Conservation (phyloP, 371 early-diverging fungal species). For the Mucor circinelloides region DNA sequence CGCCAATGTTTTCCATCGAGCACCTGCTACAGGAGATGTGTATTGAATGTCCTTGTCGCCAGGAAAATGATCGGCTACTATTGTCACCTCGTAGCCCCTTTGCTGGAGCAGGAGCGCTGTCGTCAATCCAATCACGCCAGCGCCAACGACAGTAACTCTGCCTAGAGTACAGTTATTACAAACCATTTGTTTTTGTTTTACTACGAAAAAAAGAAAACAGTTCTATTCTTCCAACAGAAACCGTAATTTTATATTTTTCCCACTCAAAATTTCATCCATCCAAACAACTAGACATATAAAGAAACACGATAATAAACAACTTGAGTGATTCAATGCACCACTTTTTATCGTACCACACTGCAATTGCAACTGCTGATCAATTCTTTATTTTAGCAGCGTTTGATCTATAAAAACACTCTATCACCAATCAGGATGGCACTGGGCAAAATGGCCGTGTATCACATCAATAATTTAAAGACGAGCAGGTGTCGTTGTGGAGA, state of each 20-base stretch:
- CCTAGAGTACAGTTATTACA: background rate
- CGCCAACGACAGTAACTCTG: slow-evolving; percentile 62
- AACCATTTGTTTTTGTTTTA: background rate
- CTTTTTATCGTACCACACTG: background rate
- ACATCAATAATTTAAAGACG: background rate
- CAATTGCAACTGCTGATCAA: too few relatives aligned
- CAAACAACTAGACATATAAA: too few relatives aligned
- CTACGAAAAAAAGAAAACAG: background rate
- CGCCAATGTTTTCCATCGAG: slow-evolving; percentile 76
- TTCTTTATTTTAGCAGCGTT: too few relatives aligned
- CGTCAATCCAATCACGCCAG: slow-evolving; percentile 78
- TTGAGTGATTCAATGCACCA: background rate
- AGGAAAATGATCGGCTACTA: slow-evolving; percentile 63
- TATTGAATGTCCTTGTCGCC: slow-evolving; percentile 58
- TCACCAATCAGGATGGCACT: background rate
- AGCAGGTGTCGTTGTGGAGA: background rate
- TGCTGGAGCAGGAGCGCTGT: slow-evolving; percentile 58
- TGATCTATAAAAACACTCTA: too few relatives aligned
- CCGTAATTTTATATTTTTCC: too few relatives aligned
- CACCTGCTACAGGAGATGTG: slow-evolving; percentile 75
- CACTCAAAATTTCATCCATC: too few relatives aligned
- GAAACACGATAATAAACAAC: too few relatives aligned
- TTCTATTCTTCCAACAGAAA: background rate
- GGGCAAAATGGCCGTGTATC: background rate
- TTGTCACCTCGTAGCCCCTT: slow-evolving; percentile 54